Evolutionary conservation across 2,329 filamentous ascomycete genomes (phyloP), one percentile per base, ranked within the genome.

Genomic region (Fonsecaea pugnacius): DNA sequence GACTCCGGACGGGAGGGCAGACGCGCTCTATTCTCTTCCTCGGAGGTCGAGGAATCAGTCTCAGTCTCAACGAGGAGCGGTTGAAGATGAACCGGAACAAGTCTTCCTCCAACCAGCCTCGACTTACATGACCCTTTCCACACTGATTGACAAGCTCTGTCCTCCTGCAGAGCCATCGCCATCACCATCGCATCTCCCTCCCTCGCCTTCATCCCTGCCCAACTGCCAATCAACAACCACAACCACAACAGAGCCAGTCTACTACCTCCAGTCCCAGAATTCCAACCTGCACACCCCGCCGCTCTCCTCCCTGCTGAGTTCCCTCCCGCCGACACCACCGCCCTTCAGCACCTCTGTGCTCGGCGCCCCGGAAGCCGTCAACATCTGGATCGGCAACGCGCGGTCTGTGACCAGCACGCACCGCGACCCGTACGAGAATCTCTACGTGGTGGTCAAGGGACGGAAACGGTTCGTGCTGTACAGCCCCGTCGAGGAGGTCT

Each of bases 251-350:
- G 38, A 18, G 4, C 67, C 67, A 48, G 59, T 70, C 21, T 67
- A 68, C 65, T 72, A 72, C 53, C 70, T 72, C 9, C 70, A 72
- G 54, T 72, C 70, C 1, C 70, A 72, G 38, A 69, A 72, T 63
- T 67, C 64, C 52, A 72, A 72, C 51, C 63, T 72, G 9, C 66
- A 62, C 16, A 67, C 54, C 24, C 64, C 70, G 7, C 43, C 68
- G 2, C 58, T 71, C 3, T 63, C 57, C 2, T 36, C 63, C 10
- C 54, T 71, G 7, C 51, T 60, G 18, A 24, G 40, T 10, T 64
- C 69, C 18, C 43, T 72, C 14, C 69, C 69, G 3, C 27, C 50
- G 0, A 46, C 38, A 4, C 63, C 64, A 16, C 66, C 70, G 14
- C 60, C 66, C 12, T 71, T 72, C 40, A 63, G 68, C 9, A 21